Conservation (phyloP, 306 rosid species). For the Parietaria judaica region DNA sequence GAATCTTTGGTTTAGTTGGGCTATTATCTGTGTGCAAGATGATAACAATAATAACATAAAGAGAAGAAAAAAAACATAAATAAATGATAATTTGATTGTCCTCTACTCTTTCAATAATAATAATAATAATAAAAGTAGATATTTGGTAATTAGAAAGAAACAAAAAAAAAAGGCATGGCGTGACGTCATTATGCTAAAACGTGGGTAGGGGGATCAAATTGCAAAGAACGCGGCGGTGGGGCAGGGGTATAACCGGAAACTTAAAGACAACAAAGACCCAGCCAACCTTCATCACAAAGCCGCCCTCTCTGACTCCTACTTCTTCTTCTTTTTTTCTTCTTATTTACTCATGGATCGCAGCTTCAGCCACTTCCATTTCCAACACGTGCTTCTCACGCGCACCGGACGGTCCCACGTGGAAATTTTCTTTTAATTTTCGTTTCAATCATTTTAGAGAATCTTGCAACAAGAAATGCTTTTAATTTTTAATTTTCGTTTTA, state of each 20-base stretch:
- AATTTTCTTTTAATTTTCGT: neutral
- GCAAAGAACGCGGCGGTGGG: slow-evolving; percentile 5
- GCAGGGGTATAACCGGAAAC: slow-evolving; percentile 19
- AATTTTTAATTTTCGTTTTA: no score
- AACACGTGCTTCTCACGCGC: neutral
- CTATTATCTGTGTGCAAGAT: slow-evolving; percentile 4
- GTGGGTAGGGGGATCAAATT: neutral
- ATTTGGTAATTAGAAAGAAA: neutral
- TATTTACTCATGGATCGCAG: neutral
- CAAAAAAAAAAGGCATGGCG: neutral
- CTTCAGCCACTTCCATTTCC: no score
- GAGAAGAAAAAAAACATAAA: neutral
- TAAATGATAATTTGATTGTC: neutral
- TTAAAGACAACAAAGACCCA: neutral
- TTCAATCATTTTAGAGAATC: neutral
- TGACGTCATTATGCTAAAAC: slow-evolving; percentile 4
- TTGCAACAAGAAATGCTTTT: no score
- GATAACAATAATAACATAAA: neutral
- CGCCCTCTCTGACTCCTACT: slow-evolving; percentile 38
- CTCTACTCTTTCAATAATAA: neutral
- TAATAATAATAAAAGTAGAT: neutral
- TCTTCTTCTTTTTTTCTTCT: slow-evolving; percentile 12
- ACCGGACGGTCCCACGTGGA: neutral
- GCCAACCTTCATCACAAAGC: slow-evolving; percentile 10
- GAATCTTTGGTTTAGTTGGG: neutral